Conservation (phyloP, 2,329 filamentous ascomycete genomes). For the Alternaria consortialis region DNA sequence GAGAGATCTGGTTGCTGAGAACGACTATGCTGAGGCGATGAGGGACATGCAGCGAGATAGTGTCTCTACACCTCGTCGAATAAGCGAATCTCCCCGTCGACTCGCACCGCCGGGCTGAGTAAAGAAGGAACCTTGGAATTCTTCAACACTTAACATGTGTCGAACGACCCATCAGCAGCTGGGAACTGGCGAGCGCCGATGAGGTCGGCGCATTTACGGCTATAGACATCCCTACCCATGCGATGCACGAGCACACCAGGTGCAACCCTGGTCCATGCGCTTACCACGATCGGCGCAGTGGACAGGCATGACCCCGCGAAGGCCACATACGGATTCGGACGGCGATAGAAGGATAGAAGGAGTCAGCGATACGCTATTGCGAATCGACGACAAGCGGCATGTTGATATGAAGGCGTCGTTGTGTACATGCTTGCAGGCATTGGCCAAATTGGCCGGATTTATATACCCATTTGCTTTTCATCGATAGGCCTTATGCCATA, state of each 20-base stretch:
- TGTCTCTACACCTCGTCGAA: constrained; percentile 9
- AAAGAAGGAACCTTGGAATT: not conserved
- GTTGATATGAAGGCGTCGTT: constrained; percentile 1
- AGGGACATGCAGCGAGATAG: constrained; percentile 37
- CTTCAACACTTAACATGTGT: not conserved
- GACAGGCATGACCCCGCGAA: not conserved
- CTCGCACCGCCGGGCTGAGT: constrained; percentile 9
- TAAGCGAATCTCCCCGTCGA: constrained; percentile 11
- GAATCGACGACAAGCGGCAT: not conserved
- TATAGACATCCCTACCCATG: not conserved
- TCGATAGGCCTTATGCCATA: not conserved
- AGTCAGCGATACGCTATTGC: not conserved
- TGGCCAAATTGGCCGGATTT: not conserved
- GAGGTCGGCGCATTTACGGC: not conserved
- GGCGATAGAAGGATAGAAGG: not conserved
- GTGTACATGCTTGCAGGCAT: constrained; percentile 3
- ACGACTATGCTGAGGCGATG: constrained; percentile 42
- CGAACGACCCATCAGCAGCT: not conserved
- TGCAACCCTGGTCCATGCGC: not conserved
- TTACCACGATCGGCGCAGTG: not conserved
- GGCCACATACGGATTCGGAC: not conserved
- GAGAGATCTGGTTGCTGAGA: constrained; percentile 33
- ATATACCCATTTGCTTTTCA: constrained; percentile 18
- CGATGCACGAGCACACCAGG: not conserved
- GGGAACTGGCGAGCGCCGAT: not conserved